Percentiles rank a stretch among this genome's conserved stretches.
Conservation (phyloP, 2,329 filamentous ascomycete genomes). For the Zasmidium cellare region DNA sequence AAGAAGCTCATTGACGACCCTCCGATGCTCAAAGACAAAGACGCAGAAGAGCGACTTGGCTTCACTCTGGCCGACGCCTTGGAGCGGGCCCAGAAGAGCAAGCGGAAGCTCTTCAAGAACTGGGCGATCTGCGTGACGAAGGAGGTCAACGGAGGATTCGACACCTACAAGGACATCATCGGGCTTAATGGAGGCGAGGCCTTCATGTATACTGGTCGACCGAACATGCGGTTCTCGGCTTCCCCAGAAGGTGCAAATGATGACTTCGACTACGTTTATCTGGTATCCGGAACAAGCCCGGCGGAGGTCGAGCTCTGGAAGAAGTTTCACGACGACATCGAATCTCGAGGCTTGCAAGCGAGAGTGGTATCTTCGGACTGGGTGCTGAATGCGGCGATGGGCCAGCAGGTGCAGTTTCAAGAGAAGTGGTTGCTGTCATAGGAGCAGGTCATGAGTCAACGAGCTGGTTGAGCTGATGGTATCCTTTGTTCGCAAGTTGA, state of each 20-base stretch:
- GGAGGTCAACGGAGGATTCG: conserved; percentile 74
- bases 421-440: conserved; percentile 33
- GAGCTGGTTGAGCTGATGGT: conserved; percentile 17
- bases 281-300: conserved; percentile 68
- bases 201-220: conserved; percentile 67
- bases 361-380: conserved; percentile 84
- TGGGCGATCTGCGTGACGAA: conserved; percentile 83
- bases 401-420: conserved; percentile 63
- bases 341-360: conserved; percentile 65
- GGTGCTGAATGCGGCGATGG: conserved; percentile 87
- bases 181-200: conserved; percentile 86
- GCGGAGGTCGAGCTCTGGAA: conserved; percentile 76
- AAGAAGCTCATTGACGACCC: conserved; percentile 64
- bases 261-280: conserved; percentile 62
- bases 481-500: neutral
- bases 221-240: conserved; percentile 58
- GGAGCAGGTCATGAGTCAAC: conserved; percentile 18
- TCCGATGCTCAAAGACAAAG: conserved; percentile 64
- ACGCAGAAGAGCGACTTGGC: conserved; percentile 69
- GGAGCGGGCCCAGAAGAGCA: conserved; percentile 71
- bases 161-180: conserved; percentile 83
- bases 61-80: conserved; percentile 70
- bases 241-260: conserved; percentile 60
- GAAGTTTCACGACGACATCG: conserved; percentile 73
- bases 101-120: conserved; percentile 71